Percentiles rank a stretch among this genome's conserved stretches.
These are phyloP conservation scores for Aspergillus chevalieri DNA, from an alignment of 2,329 filamentous ascomycete species.

Conservation along the genomic window DNA sequence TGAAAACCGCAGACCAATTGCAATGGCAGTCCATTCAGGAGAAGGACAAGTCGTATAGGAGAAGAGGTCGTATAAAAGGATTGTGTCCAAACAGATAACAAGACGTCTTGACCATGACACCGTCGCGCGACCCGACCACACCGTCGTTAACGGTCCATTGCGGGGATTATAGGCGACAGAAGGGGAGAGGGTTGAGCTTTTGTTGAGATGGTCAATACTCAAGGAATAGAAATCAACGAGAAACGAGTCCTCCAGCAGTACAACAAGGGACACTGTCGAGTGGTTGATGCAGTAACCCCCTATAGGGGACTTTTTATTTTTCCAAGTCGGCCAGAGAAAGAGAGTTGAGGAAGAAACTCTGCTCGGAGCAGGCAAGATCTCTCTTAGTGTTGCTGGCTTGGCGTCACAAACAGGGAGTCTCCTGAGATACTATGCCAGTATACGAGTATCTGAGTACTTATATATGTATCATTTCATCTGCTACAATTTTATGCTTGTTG, in stretches of 20 bases:
- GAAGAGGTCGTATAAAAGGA: slow-evolving; percentile 14
- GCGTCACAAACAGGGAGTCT: neutral
- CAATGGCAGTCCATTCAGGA: slow-evolving; percentile 17
- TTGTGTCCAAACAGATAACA: slow-evolving; percentile 19
- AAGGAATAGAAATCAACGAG: too few species aligned
- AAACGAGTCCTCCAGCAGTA: neutral
- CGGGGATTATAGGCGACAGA: slow-evolving; percentile 13
- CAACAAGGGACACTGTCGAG: neutral
- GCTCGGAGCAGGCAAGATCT: neutral
- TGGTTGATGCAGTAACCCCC: neutral
- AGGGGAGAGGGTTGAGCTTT: too few species aligned
- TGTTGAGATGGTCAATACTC: too few species aligned
- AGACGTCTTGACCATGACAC: slow-evolving; percentile 27
- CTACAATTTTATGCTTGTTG: too few species aligned
- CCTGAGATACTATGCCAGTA: too few species aligned
- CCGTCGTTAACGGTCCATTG: slow-evolving; percentile 35
- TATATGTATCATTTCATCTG: too few species aligned
- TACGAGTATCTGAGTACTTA: too few species aligned
- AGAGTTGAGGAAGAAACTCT: neutral
- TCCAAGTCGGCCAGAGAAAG: neutral
- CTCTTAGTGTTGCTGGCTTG: neutral
- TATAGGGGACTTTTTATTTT: neutral
- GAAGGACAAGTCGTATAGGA: slow-evolving; percentile 10
- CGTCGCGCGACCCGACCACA: slow-evolving; percentile 31
- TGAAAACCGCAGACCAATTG: slow-evolving; percentile 11